phyloP scores from a whole-genome alignment of 2,329 filamentous ascomycete genomes.

The Talaromyces sp. region DNA sequence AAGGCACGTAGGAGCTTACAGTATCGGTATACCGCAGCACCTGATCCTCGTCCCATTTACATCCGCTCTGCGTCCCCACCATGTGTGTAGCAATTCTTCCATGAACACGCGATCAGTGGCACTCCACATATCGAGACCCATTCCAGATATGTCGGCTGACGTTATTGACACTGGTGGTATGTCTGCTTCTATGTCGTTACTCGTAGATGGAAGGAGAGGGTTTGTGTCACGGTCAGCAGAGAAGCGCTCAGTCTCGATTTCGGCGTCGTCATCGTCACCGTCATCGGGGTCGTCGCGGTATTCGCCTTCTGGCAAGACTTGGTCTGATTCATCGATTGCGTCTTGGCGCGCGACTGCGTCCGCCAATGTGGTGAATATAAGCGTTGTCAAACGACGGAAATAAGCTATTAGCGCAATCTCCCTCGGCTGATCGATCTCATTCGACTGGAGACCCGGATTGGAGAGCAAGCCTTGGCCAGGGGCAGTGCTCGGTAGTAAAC shows the following conservation, averaged over 20 bases:
- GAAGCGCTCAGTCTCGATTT: conserved; percentile 20
- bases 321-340: conserved; percentile 21
- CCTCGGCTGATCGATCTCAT: conserved; percentile 36
- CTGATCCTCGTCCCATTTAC: conserved; percentile 44
- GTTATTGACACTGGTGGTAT: conserved; percentile 35
- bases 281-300: conserved; percentile 23
- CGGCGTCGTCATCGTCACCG: conserved; percentile 20
- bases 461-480: conserved; percentile 26
- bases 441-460: conserved; percentile 28
- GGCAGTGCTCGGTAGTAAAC: conserved; percentile 34
- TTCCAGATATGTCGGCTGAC: conserved; percentile 44
- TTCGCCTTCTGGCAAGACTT: conserved; percentile 18
- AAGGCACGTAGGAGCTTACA: conserved; percentile 26
- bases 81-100: conserved; percentile 43
- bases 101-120: conserved; percentile 45
- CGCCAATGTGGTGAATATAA: conserved; percentile 45
- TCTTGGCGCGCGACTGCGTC: conserved; percentile 44
- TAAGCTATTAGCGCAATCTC: conserved; percentile 50
- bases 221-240: conserved; percentile 27
- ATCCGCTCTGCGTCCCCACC: conserved; percentile 44
- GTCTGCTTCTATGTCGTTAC: not conserved
- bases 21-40: conserved; percentile 47
- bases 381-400: conserved; percentile 47
- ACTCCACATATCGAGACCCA: conserved; percentile 51
- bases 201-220: conserved; percentile 24